Evolutionary conservation across 2,329 filamentous ascomycete species (phyloP), one percentile per base, ranked within the genome.

Genomic region (Colletotrichum simmondsii): DNA sequence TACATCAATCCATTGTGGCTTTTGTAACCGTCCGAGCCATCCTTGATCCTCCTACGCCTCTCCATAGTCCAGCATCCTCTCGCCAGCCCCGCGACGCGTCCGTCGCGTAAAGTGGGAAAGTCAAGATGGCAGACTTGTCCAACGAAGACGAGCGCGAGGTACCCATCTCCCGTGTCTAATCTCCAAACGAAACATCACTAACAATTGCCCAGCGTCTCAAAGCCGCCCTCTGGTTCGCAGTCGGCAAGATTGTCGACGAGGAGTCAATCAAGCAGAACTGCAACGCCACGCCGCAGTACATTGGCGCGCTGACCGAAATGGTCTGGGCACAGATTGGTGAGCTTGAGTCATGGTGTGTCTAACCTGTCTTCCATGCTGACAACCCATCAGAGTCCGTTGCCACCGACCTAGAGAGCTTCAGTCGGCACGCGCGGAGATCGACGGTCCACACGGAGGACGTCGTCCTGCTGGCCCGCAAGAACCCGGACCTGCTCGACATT

Each of bases 231-330:
- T 97, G 95, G 95, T 93, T 93, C 79, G 90, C 92, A 28, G 90
- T 97, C 72, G 94, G 94, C 76, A 93, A 95, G 80, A 96, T 97
- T 73, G 94, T 98, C 75, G 96, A 98, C 81, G 92, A 96, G 76
- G 93, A 97, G 80, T 92, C 92, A 22, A 85, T 95, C 35, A 87
- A 89, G 69, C 86, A 92, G 32, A 91, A 94, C 79, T 89, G 94
- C 75, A 98, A 97, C 82, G 94, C 95, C 7, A 98, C 96, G 30
- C 94, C 94, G 2, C 95, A 97, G 79, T 98, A 97, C 81, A 97
- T 97, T 76, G 95, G 93, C 10, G 93, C 93, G 0, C 82, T 97
- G 79, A 97, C 94, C 1, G 95, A 98, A 81, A 90, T 97, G 82
- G 93, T 96, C 8, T 98, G 94, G 91, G 89, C 92, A 1, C 95